A percentile compares a stretch with the other conserved stretches of the same genome.
Conservation (phyloP, 768 basidiomycete genomes). For the Phanerochaete sordida region DNA sequence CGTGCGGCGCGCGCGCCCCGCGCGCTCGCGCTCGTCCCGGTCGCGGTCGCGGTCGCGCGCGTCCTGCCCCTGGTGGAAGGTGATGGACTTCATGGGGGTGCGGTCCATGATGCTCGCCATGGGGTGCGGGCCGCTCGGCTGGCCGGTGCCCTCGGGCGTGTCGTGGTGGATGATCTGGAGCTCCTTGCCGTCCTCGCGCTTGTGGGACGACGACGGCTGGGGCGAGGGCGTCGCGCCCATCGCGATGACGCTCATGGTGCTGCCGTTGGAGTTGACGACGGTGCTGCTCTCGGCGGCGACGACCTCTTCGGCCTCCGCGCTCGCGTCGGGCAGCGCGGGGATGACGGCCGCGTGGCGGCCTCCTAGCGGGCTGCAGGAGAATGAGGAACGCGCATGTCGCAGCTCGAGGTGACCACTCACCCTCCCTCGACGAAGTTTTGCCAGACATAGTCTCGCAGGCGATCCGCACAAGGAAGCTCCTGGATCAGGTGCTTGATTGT, state of each 20-base stretch:
- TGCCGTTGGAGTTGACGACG: conserved; percentile 28
- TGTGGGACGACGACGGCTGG: not conserved
- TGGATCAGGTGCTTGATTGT: conserved; percentile 91
- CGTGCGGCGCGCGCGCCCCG: conserved; percentile 10
- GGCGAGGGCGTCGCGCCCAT: not conserved
- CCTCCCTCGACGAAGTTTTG: conserved; percentile 84
- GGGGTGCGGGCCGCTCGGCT: not conserved
- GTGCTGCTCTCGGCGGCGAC: conserved; percentile 10
- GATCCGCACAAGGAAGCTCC: conserved; percentile 70
- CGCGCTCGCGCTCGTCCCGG: conserved; percentile 16
- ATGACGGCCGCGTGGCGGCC: conserved; percentile 82
- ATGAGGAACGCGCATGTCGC: not conserved
- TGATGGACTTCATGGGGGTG: conserved; percentile 19
- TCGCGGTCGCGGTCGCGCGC: conserved; percentile 13
- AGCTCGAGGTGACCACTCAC: conserved; percentile 41
- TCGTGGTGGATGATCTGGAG: conserved; percentile 27
- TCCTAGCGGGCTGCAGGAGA: conserved; percentile 57
- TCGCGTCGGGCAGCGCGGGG: conserved; percentile 75
- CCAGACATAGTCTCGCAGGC: conserved; percentile 80
- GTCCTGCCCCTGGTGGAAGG: conserved; percentile 26
- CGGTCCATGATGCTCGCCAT: conserved; percentile 10
- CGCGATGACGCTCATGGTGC: conserved; percentile 23
- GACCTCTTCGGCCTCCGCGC: conserved; percentile 13
- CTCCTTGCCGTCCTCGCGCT: conserved; percentile 11
- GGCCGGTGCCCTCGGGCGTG: conserved; percentile 12